A percentile compares a stretch with the other conserved stretches of the same genome.
Conservation (phyloP, 75 land plant genomes). For the Selaginella tamariscina region DNA sequence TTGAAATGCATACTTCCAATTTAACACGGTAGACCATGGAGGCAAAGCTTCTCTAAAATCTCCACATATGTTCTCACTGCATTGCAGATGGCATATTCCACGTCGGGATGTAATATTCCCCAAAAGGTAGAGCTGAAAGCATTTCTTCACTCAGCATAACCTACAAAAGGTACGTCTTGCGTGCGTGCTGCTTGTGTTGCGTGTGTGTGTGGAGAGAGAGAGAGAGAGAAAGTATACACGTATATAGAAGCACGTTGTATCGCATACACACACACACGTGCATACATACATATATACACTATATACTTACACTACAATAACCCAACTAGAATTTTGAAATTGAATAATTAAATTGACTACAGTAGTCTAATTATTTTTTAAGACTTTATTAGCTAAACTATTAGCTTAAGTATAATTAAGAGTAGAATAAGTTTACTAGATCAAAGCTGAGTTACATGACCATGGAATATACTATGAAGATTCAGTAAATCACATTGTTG, state of each 20-base stretch:
- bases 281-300: too few species aligned
- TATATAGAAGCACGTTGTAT: too few species aligned
- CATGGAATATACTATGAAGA: not conserved
- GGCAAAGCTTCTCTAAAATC: slow-evolving; percentile 15
- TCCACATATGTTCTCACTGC: slow-evolving; percentile 13
- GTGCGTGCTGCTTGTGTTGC: too few species aligned
- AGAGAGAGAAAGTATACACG: too few species aligned
- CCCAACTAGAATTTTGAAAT: slow-evolving; percentile 12
- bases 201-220: too few species aligned
- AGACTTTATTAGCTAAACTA: too few species aligned
- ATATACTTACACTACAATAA: not conserved
- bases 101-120: not conserved
- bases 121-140: slow-evolving; percentile 12
- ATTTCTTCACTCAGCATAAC: slow-evolving; percentile 16
- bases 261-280: too few species aligned
- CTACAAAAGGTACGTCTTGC: slow-evolving; percentile 10
- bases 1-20: slow-evolving; percentile 7
- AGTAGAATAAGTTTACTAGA: slow-evolving; percentile 1
- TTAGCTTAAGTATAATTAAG: too few species aligned
- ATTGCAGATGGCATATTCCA: slow-evolving; percentile 16
- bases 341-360: too few species aligned
- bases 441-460: slow-evolving; percentile 4
- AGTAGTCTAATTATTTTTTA: too few species aligned
- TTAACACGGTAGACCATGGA: slow-evolving; percentile 2
- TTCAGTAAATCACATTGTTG: not conserved